Base-by-base conservation (phyloP, 2,329 filamentous ascomycete species). In the Cladorrhinum sp. region DNA sequence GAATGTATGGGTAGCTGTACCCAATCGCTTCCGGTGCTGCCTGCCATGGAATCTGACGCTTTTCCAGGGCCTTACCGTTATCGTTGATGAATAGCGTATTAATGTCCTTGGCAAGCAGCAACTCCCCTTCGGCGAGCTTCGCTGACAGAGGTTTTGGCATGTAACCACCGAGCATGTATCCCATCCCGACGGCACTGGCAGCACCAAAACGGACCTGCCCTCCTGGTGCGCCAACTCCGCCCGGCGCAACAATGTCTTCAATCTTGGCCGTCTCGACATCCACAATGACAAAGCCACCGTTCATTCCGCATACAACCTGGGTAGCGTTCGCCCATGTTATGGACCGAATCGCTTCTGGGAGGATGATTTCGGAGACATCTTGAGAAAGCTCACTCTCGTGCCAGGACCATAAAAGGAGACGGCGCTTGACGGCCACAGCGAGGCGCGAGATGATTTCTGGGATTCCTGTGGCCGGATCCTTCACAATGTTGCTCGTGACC, bases 41-140 rank as follows among this genome's bases (percentile, higher is more conserved):
- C 48, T 87, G 85, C 95, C 95, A 99, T 1, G 92, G 92, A n/a
- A 99, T 87, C 72, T 98, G 93, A 59, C 89, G 83, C 74, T 91
- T 91, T 50, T 93, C 89, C 33, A 96, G 73, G 0, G 92, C 83
- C 67, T 92, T 93, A 3, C 93, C 95, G 28, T 92, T 83, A 10
- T 89, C 85, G 61, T 95, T 89, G 66, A 96, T 90, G 73, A 99
- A 99, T 57, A 97, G 79, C 1, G 93, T 96, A 73, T 97, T 96
- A 69, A 97, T 92, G 68, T 99, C 95, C 74, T 96, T 96, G n/a
- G 94, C 92, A n/a, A 99, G 81, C 61, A 99, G 77, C 72, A 98
- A 85, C 75, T 97, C 86, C 3, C 91, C 90, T 65, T 96, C 90
- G 2, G 86, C 85, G 12, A 99, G 81, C 67, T 89, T 89, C 5